These are phyloP conservation scores for Solanum megistacrolobum DNA, from an alignment of 257 asterid species.

Conservation along the genomic window DNA sequence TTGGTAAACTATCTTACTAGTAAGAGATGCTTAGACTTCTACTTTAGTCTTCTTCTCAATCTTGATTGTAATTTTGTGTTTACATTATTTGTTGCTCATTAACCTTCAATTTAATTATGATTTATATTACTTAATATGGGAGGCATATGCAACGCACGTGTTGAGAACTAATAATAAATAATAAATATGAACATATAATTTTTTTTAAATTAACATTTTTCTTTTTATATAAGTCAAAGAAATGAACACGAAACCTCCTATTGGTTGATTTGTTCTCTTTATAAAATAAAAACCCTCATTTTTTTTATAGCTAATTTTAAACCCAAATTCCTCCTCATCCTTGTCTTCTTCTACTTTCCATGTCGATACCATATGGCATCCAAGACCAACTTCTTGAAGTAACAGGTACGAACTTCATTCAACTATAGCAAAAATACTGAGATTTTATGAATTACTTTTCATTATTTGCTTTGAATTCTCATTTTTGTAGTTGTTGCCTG, in stretches of 20 bases:
- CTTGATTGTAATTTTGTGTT: too few species aligned
- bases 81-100: too few species aligned
- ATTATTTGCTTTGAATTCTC: too few species aligned
- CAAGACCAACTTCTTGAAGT: conserved; percentile 89
- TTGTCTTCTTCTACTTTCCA: conserved; percentile 1
- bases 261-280: not conserved
- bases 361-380: conserved; percentile 66
- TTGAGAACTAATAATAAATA: not conserved
- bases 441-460: not conserved
- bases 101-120: too few species aligned
- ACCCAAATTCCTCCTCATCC: not conserved
- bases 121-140: too few species aligned
- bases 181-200: not conserved
- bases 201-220: not conserved
- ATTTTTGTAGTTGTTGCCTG: too few species aligned
- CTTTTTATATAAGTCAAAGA: not conserved
- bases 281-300: not conserved
- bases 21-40: too few species aligned
- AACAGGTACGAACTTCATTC: conserved; percentile 44
- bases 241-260: not conserved
- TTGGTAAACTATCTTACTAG: too few species aligned
- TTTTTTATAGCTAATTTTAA: not conserved
- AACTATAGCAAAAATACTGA: not conserved
- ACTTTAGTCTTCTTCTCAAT: too few species aligned
- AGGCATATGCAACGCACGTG: too few species aligned